Conservation (phyloP, 306 rosid genomes). For the Lathyrus tuberosus region DNA sequence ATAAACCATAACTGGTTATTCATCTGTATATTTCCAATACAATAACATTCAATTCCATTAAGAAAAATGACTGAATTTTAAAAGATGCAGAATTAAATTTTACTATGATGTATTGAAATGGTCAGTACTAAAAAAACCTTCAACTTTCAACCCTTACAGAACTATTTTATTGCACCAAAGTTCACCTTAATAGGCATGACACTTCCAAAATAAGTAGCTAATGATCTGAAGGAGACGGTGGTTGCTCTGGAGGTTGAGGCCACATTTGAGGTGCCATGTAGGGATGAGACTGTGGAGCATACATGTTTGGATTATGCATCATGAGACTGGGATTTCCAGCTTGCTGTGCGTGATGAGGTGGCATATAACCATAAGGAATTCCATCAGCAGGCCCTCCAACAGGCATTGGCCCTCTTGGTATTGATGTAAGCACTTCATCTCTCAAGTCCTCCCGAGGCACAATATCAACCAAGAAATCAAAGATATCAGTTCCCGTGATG, state of each 20-base stretch:
- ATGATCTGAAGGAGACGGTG: constrained; percentile 37
- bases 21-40: constrained; percentile 15
- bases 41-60: constrained; percentile 7
- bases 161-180: constrained; percentile 7
- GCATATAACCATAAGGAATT: constrained; percentile 46
- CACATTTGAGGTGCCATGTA: constrained; percentile 45
- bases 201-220: constrained; percentile 29
- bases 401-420: constrained; percentile 62
- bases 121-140: constrained; percentile 8
- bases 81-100: constrained; percentile 19
- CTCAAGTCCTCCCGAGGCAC: constrained; percentile 72
- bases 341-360: constrained; percentile 44
- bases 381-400: constrained; percentile 36
- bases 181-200: constrained; percentile 16
- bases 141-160: background rate
- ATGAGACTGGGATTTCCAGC: constrained; percentile 37
- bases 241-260: constrained; percentile 39
- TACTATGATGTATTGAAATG: constrained; percentile 25
- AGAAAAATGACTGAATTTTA: constrained; percentile 20
- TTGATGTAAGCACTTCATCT: constrained; percentile 72
- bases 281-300: constrained; percentile 39
- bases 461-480: constrained; percentile 72
- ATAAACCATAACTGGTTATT: constrained; percentile 26
- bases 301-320: constrained; percentile 34
- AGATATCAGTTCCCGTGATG: constrained; percentile 68